A percentile compares a stretch with the other conserved stretches of the same genome.
Conservation (phyloP, 106 monocot species). For the Apostasia shenzhenica region DNA sequence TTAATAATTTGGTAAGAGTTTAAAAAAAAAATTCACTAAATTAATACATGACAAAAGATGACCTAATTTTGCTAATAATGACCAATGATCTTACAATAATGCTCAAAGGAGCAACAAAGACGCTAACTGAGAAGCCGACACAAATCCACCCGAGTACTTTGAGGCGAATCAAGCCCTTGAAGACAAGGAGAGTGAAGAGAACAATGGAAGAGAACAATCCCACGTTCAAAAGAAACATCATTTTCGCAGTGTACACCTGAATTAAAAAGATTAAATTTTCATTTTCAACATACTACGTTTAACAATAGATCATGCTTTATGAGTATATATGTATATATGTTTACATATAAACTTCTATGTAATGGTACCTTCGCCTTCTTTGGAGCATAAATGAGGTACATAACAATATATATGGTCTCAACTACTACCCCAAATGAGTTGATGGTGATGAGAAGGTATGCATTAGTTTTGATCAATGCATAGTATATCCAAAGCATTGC, state of each 20-base stretch:
- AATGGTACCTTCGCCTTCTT: slow-evolving; percentile 17
- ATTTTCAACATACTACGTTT: too few relatives aligned
- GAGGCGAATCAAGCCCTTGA: slow-evolving; percentile 14
- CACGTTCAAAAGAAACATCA: slow-evolving; percentile 28
- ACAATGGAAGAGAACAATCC: slow-evolving; percentile 28
- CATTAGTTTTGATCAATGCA: slow-evolving; percentile 24
- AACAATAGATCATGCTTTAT: not conserved
- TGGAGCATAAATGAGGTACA: slow-evolving; percentile 32
- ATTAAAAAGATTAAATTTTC: not conserved
- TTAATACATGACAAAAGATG: not conserved
- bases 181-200: slow-evolving; percentile 21
- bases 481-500: slow-evolving; percentile 41
- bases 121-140: slow-evolving; percentile 24
- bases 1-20: not conserved
- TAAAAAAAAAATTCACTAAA: not conserved
- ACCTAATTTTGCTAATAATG: not conserved
- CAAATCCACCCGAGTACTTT: slow-evolving; percentile 36
- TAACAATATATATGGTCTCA: slow-evolving; percentile 29
- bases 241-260: slow-evolving; percentile 22
- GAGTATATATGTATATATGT: not conserved
- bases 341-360: too few relatives aligned
- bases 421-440: slow-evolving; percentile 32
- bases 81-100: slow-evolving; percentile 26
- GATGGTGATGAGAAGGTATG: slow-evolving; percentile 39
- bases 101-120: slow-evolving; percentile 41